Conservation (phyloP, 805 yeast genomes). For the Ogataea trehaloabstinens region DNA sequence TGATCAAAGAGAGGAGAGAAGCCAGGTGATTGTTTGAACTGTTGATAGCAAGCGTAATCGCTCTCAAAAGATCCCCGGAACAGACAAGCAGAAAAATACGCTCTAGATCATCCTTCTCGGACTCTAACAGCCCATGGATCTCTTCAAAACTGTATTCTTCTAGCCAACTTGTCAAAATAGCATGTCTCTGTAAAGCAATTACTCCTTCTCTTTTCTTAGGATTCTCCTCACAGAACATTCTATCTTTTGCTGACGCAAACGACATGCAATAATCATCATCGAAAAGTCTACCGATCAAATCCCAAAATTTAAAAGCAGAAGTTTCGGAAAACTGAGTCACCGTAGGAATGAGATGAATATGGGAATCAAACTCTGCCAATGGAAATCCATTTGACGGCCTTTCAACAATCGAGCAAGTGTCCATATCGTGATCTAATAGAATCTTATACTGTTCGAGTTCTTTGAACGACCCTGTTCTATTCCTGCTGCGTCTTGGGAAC, state of each 20-base stretch:
- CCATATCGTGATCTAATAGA: slow-evolving; percentile 16
- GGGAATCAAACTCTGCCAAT: slow-evolving; percentile 27
- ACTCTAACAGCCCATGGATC: slow-evolving; percentile 30
- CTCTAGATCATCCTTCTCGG: slow-evolving; percentile 43
- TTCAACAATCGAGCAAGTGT: background rate
- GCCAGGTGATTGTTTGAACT: slow-evolving; percentile 69
- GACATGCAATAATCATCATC: slow-evolving; percentile 35
- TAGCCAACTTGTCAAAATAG: slow-evolving; percentile 57
- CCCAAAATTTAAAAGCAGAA: slow-evolving; percentile 40
- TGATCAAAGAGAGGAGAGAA: slow-evolving; percentile 63
- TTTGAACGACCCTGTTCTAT: slow-evolving; percentile 5
- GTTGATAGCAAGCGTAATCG: slow-evolving; percentile 59
- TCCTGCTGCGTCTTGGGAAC: slow-evolving; percentile 8
- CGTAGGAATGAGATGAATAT: slow-evolving; percentile 32
- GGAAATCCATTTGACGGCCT: slow-evolving; percentile 36
- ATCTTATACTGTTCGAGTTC: slow-evolving; percentile 7
- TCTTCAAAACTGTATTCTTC: slow-evolving; percentile 39
- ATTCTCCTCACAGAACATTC: slow-evolving; percentile 5
- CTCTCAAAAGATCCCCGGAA: slow-evolving; percentile 57
- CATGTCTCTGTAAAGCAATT: slow-evolving; percentile 37
- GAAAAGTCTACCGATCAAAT: slow-evolving; percentile 62
- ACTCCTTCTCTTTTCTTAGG: slow-evolving; percentile 10
- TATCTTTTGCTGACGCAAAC: slow-evolving; percentile 10
- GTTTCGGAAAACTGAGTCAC: slow-evolving; percentile 13
- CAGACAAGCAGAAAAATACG: slow-evolving; percentile 48